Percentiles rank a stretch among this genome's conserved stretches.
Conservation (phyloP, 305 asterid genomes). For the Fraxinus nigra region DNA sequence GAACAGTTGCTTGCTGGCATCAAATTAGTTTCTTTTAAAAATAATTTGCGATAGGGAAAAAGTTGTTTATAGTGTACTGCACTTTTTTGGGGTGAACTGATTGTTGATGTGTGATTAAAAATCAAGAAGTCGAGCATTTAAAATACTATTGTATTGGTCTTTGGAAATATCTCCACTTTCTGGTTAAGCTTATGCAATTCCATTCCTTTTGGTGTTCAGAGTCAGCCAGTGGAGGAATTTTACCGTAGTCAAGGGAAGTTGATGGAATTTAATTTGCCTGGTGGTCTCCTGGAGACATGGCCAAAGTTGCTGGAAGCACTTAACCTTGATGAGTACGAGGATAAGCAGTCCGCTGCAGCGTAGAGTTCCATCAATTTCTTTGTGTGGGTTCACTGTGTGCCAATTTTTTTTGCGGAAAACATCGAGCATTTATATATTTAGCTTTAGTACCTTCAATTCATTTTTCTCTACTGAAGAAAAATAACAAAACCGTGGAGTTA, state of each 20-base stretch:
- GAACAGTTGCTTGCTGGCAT: not conserved
- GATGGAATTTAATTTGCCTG: slow-evolving; percentile 83
- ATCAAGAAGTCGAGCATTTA: not conserved
- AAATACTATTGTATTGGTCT: not conserved
- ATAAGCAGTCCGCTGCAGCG: slow-evolving; percentile 64
- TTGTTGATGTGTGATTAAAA: not conserved
- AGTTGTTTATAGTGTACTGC: not conserved
- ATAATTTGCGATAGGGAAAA: not conserved
- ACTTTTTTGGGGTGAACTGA: not conserved
- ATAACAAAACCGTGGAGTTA: slow-evolving; percentile 34
- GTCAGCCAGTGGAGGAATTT: slow-evolving; percentile 86
- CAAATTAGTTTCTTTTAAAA: not conserved
- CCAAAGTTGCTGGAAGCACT: slow-evolving; percentile 87
- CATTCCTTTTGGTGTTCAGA: slow-evolving; percentile 41
- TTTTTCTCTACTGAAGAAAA: slow-evolving; percentile 18
- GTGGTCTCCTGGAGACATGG: slow-evolving; percentile 93
- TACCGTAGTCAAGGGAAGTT: slow-evolving; percentile 67
- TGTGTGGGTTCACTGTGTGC: slow-evolving; percentile 25
- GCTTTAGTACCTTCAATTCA: not conserved
- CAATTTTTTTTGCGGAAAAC: slow-evolving; percentile 47
- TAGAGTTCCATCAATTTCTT: slow-evolving; percentile 28
- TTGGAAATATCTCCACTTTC: not conserved
- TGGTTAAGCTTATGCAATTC: not conserved
- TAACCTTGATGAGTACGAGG: slow-evolving; percentile 77
- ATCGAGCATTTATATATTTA: slow-evolving; percentile 9